A percentile compares a stretch with the other conserved stretches of the same genome.
Evolutionary conservation across 139 green algal species (phyloP).

Genomic region (Coccomyxa sp.): DNA sequence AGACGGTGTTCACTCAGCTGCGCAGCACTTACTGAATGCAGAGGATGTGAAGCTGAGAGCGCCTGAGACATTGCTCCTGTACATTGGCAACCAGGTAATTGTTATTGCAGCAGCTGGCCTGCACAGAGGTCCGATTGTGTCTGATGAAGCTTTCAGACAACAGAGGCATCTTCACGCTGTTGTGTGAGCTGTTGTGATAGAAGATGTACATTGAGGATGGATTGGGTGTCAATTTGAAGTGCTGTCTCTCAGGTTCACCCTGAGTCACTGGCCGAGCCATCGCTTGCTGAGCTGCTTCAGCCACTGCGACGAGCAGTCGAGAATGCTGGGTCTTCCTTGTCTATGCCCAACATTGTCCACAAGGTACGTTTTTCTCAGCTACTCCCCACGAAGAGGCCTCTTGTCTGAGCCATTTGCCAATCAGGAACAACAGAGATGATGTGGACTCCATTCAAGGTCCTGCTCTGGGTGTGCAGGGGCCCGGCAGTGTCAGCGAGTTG

Average conservation of each 20-base stretch:
- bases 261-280: too few relatives aligned
- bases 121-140: background rate
- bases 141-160: too few relatives aligned
- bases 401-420: too few relatives aligned
- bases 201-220: too few relatives aligned
- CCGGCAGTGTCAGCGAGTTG: background rate
- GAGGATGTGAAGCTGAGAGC: background rate
- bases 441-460: background rate
- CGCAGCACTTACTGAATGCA: background rate
- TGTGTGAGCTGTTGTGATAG: too few relatives aligned
- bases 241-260: too few relatives aligned
- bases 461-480: background rate
- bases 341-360: constrained; percentile 2
- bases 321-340: background rate
- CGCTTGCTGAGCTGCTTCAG: too few relatives aligned
- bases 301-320: background rate
- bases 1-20: background rate
- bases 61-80: background rate
- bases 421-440: too few relatives aligned
- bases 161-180: too few relatives aligned
- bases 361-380: background rate
- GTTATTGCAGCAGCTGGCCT: constrained; percentile 1
- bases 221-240: too few relatives aligned
- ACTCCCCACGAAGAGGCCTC: too few relatives aligned
- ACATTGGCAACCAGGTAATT: background rate